Conservation (phyloP, 805 yeast species). For the Kurtzmaniella fragi region DNA sequence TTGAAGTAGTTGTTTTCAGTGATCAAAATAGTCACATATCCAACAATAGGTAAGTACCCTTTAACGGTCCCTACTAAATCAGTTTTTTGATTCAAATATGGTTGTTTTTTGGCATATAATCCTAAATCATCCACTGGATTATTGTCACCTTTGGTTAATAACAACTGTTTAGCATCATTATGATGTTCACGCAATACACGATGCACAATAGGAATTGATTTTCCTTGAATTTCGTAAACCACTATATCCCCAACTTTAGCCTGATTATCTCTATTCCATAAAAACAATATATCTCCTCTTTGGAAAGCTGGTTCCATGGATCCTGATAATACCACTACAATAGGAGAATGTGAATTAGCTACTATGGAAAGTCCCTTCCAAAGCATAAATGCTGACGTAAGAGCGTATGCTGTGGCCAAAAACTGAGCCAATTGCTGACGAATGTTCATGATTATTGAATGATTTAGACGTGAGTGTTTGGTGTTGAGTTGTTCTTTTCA, state of each 20-base stretch:
- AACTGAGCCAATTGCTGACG: constrained; percentile 60
- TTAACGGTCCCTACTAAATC: constrained; percentile 91
- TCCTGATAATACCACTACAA: constrained; percentile 95
- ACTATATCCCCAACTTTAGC: constrained; percentile 88
- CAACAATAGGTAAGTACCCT: constrained; percentile 84
- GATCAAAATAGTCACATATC: constrained; percentile 85
- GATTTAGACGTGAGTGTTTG: background rate
- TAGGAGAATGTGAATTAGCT: constrained; percentile 84
- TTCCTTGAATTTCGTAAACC: constrained; percentile 77
- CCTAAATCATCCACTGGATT: constrained; percentile 89
- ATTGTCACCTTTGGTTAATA: constrained; percentile 95
- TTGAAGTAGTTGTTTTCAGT: constrained; percentile 86
- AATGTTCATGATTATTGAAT: constrained; percentile 43
- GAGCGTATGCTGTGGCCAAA: constrained; percentile 69
- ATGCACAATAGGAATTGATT: constrained; percentile 93
- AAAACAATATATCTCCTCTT: constrained; percentile 87
- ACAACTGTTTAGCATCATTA: constrained; percentile 50
- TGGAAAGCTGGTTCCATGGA: constrained; percentile 99
- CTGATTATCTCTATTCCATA: constrained; percentile 76
- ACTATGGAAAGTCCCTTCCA: constrained; percentile 80
- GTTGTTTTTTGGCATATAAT: constrained; percentile 70
- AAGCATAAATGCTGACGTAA: constrained; percentile 84
- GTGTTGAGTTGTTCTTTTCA: background rate
- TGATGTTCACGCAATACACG: constrained; percentile 87
- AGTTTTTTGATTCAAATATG: constrained; percentile 65